These are phyloP conservation scores for Xylaria sp. DNA, from an alignment of 2,329 filamentous ascomycete genomes.

Conservation along the genomic window DNA sequence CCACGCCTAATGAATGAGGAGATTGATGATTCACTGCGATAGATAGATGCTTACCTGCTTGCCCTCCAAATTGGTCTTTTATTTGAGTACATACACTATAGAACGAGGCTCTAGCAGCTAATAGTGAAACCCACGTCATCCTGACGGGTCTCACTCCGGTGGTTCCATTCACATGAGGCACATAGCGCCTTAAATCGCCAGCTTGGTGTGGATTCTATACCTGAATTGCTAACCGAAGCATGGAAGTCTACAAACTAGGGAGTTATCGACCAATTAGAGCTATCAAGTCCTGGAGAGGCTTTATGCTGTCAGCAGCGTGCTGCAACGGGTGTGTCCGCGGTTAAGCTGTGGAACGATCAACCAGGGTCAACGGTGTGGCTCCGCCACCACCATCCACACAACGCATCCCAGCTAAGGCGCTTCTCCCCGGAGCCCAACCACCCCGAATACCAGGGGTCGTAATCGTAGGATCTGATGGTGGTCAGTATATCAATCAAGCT, in stretches of 20 bases:
- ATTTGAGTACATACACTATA: no score
- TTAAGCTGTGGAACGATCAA: neutral
- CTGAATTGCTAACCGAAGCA: neutral
- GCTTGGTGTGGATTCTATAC: constrained; percentile 2
- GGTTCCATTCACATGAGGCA: neutral
- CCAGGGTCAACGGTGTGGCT: neutral
- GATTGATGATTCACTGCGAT: constrained; percentile 2
- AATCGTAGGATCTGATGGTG: neutral
- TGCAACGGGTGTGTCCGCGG: constrained; percentile 18
- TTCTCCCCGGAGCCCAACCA: constrained; percentile 1
- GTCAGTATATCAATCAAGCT: neutral
- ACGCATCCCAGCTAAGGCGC: constrained; percentile 27
- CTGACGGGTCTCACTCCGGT: neutral
- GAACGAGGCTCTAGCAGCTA: neutral
- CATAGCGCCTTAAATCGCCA: constrained; percentile 2
- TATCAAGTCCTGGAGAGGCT: neutral
- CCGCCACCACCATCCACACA: constrained; percentile 24
- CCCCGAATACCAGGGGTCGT: constrained; percentile 1
- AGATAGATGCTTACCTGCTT: neutral
- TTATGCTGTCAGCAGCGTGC: neutral
- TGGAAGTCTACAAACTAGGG: constrained; percentile 9
- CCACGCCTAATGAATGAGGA: constrained; percentile 6
- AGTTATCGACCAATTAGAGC: constrained; percentile 20
- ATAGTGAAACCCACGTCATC: neutral
- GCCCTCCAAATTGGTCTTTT: neutral